Evolutionary conservation across 768 basidiomycete genomes (phyloP), one percentile per base, ranked within the genome.

Genomic region (Suillus sp.): DNA sequence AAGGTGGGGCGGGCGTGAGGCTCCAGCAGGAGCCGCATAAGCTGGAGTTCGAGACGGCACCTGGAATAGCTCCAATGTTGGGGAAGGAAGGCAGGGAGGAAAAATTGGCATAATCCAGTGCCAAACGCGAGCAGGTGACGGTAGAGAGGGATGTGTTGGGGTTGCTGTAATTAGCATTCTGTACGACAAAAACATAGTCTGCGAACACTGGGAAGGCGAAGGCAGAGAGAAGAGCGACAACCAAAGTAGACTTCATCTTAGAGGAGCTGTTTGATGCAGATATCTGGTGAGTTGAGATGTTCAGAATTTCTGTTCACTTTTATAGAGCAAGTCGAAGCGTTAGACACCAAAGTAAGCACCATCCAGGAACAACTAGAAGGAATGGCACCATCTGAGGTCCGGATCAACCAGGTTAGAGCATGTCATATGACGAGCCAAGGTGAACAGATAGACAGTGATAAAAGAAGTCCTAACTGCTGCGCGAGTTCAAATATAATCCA

Each of bases 101-200:
- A 32, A 72, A 59, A 34, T 54, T 65, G n/a, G 59, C 18, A 60
- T 47, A 70, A 10, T 57, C 60, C 59, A 62, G 61, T 27, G 61
- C 64, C 16, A 64, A 25, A 30, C 2, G 3, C 18, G 71, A 72
- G 59, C 71, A 71, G 4, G 71, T 64, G 40, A 67, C 62, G 45
- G 47, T 60, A 37, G 30, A 8, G 25, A 69, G 34, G 13, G 68
- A 66, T 8, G 27, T 1, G 25, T 13, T 11, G 37, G 53, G 13
- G 30, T 69, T 64, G 37, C 27, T 35, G 50, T 64, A 64, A 30
- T 25, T 43, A 22, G 11, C 8, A 14, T 63, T 50, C 27, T 25
- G 62, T 38, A 61, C 32, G 22, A 57, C 55, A 40, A 38, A 57
- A 16, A 57, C 55, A 6, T 25, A 38, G 10, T 18, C 25, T 40